Evolutionary conservation across 2,329 filamentous ascomycete genomes (phyloP).

Genomic region (Apiospora saccharicola): DNA sequence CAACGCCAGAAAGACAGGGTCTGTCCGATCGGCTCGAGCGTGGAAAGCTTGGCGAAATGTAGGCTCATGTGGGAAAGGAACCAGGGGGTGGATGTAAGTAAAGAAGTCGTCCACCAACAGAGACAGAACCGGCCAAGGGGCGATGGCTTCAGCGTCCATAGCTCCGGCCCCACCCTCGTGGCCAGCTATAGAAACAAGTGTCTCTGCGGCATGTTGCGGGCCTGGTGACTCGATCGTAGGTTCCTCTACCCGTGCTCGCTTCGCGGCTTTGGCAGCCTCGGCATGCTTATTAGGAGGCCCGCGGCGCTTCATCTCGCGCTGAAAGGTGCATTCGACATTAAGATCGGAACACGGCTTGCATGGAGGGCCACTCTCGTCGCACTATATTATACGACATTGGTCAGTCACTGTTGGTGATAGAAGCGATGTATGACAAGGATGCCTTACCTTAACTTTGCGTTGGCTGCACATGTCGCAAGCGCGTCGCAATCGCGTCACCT

Average conservation of each 20-base stretch:
- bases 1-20: conserved; percentile 72
- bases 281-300: conserved; percentile 67
- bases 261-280: conserved; percentile 62
- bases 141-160: conserved; percentile 72
- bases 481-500: conserved; percentile 63
- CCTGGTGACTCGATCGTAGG: conserved; percentile 43
- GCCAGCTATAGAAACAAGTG: conserved; percentile 54
- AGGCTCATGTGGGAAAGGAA: conserved; percentile 80
- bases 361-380: conserved; percentile 63
- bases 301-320: conserved; percentile 64
- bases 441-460: conserved; percentile 63
- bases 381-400: conserved; percentile 42
- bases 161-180: conserved; percentile 45
- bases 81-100: conserved; percentile 80
- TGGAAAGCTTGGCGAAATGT: conserved; percentile 76
- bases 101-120: conserved; percentile 83
- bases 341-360: conserved; percentile 65
- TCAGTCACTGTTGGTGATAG: conserved; percentile 21
- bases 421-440: not conserved
- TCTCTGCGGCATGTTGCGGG: conserved; percentile 57
- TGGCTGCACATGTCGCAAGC: conserved; percentile 69
- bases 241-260: conserved; percentile 50
- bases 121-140: conserved; percentile 71
- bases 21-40: conserved; percentile 70
- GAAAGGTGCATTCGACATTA: conserved; percentile 64